These are phyloP conservation scores for Aspergillus sp. DNA, from an alignment of 2,329 filamentous ascomycete genomes.

Conservation along the genomic window DNA sequence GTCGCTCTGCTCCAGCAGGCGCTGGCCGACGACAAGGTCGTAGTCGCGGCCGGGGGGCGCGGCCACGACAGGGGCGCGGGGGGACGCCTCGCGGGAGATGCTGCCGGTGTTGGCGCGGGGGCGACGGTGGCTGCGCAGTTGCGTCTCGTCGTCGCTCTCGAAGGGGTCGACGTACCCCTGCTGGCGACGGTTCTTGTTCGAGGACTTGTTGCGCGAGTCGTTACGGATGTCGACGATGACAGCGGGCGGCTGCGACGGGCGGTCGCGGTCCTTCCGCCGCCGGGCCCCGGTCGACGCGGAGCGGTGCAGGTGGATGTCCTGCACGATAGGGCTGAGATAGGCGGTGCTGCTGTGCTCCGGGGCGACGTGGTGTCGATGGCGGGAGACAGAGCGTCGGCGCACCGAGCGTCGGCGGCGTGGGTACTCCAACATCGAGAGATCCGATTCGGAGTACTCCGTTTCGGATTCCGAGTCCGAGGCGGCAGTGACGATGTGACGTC, in stretches of 20 bases:
- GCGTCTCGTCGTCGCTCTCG: conserved; percentile 28
- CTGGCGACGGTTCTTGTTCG: conserved; percentile 21
- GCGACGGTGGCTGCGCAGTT: conserved; percentile 15
- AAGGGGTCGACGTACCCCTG: conserved; percentile 17
- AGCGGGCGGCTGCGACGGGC: conserved; percentile 17
- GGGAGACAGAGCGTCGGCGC: conserved; percentile 33
- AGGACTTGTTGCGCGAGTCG: conserved; percentile 26
- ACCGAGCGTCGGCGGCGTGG: conserved; percentile 12
- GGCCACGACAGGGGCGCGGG: neutral
- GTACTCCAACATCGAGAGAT: conserved; percentile 31
- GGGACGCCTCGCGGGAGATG: conserved; percentile 26
- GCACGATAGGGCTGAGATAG: conserved; percentile 26
- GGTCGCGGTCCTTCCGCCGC: conserved; percentile 24
- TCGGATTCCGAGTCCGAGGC: conserved; percentile 24
- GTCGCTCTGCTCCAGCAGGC: conserved; percentile 33
- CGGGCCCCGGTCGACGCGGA: conserved; percentile 35
- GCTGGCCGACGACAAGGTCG: conserved; percentile 35
- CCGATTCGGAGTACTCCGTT: conserved; percentile 35
- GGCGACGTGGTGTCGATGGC: conserved; percentile 20
- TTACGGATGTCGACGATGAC: conserved; percentile 39
- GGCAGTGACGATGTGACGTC: neutral
- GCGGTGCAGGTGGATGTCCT: conserved; percentile 26
- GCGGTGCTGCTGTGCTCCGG: conserved; percentile 22
- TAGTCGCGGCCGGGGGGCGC: conserved; percentile 25
- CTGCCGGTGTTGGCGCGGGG: conserved; percentile 20